Evolutionary conservation across 2,329 filamentous ascomycete genomes (phyloP).

Genomic region (Ascochyta pisi): DNA sequence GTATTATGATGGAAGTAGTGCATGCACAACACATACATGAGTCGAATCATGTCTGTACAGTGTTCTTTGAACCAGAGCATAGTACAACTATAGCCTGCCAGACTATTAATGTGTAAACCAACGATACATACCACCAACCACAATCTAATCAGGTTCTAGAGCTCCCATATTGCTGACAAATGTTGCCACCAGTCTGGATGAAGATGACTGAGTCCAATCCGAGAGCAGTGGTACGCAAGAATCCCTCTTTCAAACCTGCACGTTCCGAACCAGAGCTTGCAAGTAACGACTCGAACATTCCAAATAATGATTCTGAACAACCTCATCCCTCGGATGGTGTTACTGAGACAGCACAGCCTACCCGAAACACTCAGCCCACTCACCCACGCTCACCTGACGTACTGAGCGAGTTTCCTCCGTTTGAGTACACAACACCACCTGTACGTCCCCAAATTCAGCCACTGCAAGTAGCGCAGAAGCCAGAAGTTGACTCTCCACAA

Average conservation of each 20-base stretch:
- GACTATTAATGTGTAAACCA: neutral
- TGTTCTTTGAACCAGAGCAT: no score
- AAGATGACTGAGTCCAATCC: neutral
- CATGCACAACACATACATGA: no score
- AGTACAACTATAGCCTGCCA: no score
- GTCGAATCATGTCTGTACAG: no score
- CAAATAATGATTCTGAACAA: neutral
- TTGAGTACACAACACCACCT: neutral
- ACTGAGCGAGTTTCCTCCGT: conserved; percentile 1
- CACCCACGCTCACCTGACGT: neutral
- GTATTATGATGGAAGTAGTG: no score
- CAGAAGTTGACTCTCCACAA: neutral
- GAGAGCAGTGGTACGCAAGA: no score
- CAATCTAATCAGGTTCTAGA: neutral
- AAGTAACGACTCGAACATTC: neutral
- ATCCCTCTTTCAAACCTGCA: neutral
- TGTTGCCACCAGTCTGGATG: neutral
- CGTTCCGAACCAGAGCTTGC: neutral
- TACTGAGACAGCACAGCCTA: neutral
- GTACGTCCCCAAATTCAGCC: neutral
- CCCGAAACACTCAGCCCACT: neutral
- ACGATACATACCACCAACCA: neutral
- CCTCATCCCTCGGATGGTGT: neutral
- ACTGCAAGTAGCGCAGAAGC: neutral
- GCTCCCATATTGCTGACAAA: neutral